Base-by-base conservation (phyloP, 257 asterid species). In the Nyctanthes arbortristis region DNA sequence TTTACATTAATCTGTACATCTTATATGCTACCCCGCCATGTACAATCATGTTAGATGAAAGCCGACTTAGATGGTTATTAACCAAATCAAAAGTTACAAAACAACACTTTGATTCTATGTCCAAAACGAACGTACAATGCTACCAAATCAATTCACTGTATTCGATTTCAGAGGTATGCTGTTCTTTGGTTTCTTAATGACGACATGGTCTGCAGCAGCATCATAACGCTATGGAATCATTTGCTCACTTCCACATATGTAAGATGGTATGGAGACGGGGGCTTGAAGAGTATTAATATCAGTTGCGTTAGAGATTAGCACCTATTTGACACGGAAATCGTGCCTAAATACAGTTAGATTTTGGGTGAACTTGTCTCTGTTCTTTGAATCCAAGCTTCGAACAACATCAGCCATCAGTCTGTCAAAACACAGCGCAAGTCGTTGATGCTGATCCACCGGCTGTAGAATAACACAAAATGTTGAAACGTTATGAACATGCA, bases 311-410 rank as follows among this genome's bases (percentile, higher is more conserved):
- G 59, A 3, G 30, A 52, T 52, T 52, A 33, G 43, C 65, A 43
- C 57, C 55, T 86, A 90, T 81, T 92, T 91, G 78, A 81, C 85
- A 25, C 97, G 97, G 80, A 93, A 93, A 33, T 91, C 96, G 37
- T 84, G 80, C 83, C 99, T 82, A 75, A 89, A 91, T 49, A 84
- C 64, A 45, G 96, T 86, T 43, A 94, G 76, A 76, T 94, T 94
- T 75, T 91, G 96, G 9, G 99, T 89, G 72, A 94, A 94, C 85
- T 94, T 94, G 79, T 91, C 99, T 70, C 97, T 84, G 80, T 91
- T 93, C 84, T 86, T 93, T 22, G 96, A 81, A 84, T 93, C 96
- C 95, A 91, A 83, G 85, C 95, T 85, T 65, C 90, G 87, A 30
- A 73, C 80, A 28, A 93, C 79, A 79, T 89, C 96, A 39, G 84